A percentile compares a stretch with the other conserved stretches of the same genome.
These are phyloP conservation scores for Lodderomyces metapsilosis DNA, from an alignment of 1,139 yeast species.

Conservation along the genomic window DNA sequence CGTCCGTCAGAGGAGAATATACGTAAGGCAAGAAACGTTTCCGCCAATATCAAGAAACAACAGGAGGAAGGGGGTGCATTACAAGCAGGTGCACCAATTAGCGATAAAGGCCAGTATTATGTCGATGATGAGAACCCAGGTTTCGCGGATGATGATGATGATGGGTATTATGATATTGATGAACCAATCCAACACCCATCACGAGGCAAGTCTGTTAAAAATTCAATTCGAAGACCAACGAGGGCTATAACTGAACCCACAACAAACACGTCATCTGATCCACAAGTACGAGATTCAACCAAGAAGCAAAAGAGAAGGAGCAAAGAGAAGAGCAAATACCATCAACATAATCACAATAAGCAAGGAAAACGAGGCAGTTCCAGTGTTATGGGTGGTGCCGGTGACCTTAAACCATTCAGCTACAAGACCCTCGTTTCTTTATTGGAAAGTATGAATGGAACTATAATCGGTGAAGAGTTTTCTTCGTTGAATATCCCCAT, in stretches of 20 bases:
- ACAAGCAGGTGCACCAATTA: not conserved
- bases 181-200: constrained; percentile 34
- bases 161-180: constrained; percentile 39
- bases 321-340: not conserved
- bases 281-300: no score
- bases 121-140: constrained; percentile 1
- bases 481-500: constrained; percentile 70
- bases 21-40: constrained; percentile 32
- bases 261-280: no score
- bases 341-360: constrained; percentile 13
- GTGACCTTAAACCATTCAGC: constrained; percentile 48
- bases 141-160: no score
- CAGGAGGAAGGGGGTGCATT: constrained; percentile 6
- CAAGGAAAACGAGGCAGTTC: constrained; percentile 12
- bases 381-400: not conserved
- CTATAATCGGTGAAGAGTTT: constrained; percentile 68
- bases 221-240: constrained; percentile 22
- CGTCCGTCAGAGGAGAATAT: constrained; percentile 35
- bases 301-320: not conserved
- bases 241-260: constrained; percentile 9
- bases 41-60: constrained; percentile 14
- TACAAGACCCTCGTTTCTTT: constrained; percentile 57
- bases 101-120: not conserved
- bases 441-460: constrained; percentile 63
- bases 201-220: constrained; percentile 37